Evolutionary conservation across 1,139 yeast genomes (phyloP), one percentile per base, ranked within the genome.

Genomic region (Debaryomyces sp.): DNA sequence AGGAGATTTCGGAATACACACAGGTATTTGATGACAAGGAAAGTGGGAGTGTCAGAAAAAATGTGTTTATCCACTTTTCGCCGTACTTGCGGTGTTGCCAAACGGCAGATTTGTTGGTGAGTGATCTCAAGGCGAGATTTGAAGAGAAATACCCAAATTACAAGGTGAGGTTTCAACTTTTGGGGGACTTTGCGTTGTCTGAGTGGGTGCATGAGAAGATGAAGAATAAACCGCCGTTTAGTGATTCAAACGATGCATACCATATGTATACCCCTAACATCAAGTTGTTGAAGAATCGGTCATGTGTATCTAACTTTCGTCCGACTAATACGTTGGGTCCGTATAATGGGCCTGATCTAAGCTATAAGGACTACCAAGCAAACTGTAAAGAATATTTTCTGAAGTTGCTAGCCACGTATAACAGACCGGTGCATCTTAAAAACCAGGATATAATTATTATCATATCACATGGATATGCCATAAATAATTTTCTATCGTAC

Each of bases 181-280:
- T 75, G 44, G 77, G 80, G 2, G 81, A 76, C 56, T 75, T 76
- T 63, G 80, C 80, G 12, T 60, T 75, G 33, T 69, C 76, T 44
- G 81, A 76, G 55, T 76, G 81, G 81, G 66, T 76, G 51, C 80
- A 76, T 52, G 80, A 75, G 48, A 66, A 70, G 43, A 75, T 75
- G 80, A 62, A 61, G 45, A 66, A 71, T 46, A 71, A 74, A 52
- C 80, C 80, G 5, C 80, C 79, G 3, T 74, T 72, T 51, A 54
- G 61, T 23, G 80, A 75, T 58, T 71, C 78, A 32, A 73, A 72
- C 50, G 80, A 75, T 54, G 80, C 80, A 5, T 76, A 76, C 57
- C 71, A 73, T 51, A 73, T 76, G 79, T 76, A 75, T 52, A 75
- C 78, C 5, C 79, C 80, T 30, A 76, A 76, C 54, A 57, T 75